Conservation (phyloP, 2,329 filamentous ascomycete genomes). For the Alternaria burnsii region DNA sequence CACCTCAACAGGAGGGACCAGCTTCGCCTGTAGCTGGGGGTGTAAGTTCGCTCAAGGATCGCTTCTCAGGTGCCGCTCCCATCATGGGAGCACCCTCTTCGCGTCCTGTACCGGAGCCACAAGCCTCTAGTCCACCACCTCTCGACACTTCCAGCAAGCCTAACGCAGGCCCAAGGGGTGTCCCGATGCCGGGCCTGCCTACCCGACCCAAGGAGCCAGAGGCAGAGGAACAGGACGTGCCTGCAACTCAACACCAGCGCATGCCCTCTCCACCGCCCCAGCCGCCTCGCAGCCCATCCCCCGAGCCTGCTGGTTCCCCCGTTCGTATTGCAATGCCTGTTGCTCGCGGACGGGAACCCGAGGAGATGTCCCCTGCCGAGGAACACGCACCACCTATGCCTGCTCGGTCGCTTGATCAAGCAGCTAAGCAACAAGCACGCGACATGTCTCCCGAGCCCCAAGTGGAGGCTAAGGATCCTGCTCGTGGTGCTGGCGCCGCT, state of each 20-base stretch:
- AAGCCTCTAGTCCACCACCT: slow-evolving; percentile 65
- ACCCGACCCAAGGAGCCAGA: slow-evolving; percentile 61
- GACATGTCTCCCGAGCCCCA: slow-evolving; percentile 72
- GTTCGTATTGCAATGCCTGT: slow-evolving; percentile 89
- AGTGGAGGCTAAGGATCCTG: slow-evolving; percentile 62
- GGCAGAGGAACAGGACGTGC: slow-evolving; percentile 55
- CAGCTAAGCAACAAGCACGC: slow-evolving; percentile 69
- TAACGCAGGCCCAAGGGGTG: slow-evolving; percentile 67
- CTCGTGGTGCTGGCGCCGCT: slow-evolving; percentile 62
- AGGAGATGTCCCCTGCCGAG: slow-evolving; percentile 62
- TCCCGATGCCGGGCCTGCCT: slow-evolving; percentile 81
- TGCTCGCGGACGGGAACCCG: slow-evolving; percentile 64
- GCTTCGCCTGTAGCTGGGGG: slow-evolving; percentile 66
- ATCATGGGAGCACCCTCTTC: slow-evolving; percentile 57
- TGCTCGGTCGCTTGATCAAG: slow-evolving; percentile 67
- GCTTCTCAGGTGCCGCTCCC: slow-evolving; percentile 79
- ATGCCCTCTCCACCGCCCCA: slow-evolving; percentile 54
- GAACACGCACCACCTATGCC: slow-evolving; percentile 67
- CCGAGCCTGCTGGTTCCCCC: slow-evolving; percentile 72
- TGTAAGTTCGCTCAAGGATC: slow-evolving; percentile 79
- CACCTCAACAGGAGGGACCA: slow-evolving; percentile 59
- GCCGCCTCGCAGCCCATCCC: slow-evolving; percentile 54
- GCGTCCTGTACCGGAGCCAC: slow-evolving; percentile 50
- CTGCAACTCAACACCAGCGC: slow-evolving; percentile 62
- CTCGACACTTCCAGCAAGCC: slow-evolving; percentile 74